Conservation (phyloP, 2,329 filamentous ascomycete genomes). For the Venturia aucupariae region DNA sequence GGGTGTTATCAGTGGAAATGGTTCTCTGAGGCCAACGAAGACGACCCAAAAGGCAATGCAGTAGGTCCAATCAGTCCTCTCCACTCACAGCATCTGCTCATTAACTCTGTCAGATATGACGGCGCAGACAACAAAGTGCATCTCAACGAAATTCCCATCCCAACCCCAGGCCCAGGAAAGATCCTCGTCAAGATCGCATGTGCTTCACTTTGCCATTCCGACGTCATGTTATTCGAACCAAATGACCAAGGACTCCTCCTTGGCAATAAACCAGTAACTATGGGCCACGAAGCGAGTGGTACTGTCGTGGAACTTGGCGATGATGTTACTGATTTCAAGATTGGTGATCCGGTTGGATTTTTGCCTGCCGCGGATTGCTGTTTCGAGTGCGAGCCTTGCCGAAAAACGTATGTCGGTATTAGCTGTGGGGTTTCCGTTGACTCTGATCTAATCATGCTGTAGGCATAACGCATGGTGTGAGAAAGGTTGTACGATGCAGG, state of each 20-base stretch:
- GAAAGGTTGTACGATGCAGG: constrained; percentile 13
- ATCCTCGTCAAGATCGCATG: constrained; percentile 31
- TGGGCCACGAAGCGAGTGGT: constrained; percentile 27
- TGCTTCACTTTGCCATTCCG: constrained; percentile 33
- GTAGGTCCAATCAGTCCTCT: background rate
- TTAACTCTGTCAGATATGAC: constrained; percentile 21
- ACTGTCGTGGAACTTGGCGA: constrained; percentile 22
- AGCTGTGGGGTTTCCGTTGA: constrained; percentile 17
- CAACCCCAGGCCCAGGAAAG: constrained; percentile 33
- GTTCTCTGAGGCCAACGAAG: background rate
- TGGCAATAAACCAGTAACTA: constrained; percentile 22
- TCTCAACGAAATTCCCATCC: constrained; percentile 37
- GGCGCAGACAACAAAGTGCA: constrained; percentile 28
- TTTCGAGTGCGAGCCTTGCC: constrained; percentile 25
- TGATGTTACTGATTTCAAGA: constrained; percentile 21
- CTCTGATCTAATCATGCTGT: constrained; percentile 5
- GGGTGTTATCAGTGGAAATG: background rate
- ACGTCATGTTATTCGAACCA: constrained; percentile 29
- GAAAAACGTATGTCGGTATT: constrained; percentile 15
- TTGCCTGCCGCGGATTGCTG: constrained; percentile 26
- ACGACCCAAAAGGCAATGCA: constrained; percentile 10
- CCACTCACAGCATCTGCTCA: background rate
- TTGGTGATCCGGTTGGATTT: constrained; percentile 26
- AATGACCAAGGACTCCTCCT: constrained; percentile 27
- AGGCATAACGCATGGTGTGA: constrained; percentile 14